These are phyloP conservation scores for Colletotrichum noveboracense DNA, from an alignment of 2,329 filamentous ascomycete genomes.

Conservation along the genomic window DNA sequence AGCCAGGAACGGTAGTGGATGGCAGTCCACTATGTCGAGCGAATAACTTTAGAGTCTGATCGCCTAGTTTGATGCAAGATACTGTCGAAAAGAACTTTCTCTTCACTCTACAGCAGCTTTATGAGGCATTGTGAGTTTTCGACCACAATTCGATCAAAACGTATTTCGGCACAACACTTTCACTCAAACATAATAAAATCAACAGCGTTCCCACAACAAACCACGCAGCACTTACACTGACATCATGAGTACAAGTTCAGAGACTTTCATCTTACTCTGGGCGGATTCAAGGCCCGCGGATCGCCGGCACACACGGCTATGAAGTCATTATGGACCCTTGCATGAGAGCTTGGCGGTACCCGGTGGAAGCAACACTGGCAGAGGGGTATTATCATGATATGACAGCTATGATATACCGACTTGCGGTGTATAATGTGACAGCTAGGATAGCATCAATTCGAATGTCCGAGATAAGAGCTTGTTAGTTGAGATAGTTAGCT, in stretches of 20 bases:
- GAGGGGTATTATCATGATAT: too few species aligned
- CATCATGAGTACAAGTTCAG: not conserved
- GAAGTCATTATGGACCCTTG: not conserved
- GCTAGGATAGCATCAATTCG: too few species aligned
- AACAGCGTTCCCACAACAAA: not conserved
- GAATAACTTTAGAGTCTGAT: not conserved
- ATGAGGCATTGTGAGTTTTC: not conserved
- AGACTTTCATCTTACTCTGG: not conserved
- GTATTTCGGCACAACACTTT: accelerated
- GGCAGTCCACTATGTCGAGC: not conserved
- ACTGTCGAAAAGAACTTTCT: not conserved
- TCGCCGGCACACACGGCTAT: not conserved
- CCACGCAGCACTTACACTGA: not conserved
- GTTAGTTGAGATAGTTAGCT: accelerated
- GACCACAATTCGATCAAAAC: not conserved
- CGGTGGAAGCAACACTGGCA: not conserved
- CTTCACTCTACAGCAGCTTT: not conserved
- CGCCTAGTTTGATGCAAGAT: not conserved
- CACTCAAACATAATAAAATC: accelerated
- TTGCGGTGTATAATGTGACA: not conserved
- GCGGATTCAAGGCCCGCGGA: not conserved
- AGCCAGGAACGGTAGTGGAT: not conserved
- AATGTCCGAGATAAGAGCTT: too few species aligned
- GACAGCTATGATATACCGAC: not conserved
- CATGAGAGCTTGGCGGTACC: not conserved